A percentile compares a stretch with the other conserved stretches of the same genome.
These are phyloP conservation scores for Aspergillus neotritici DNA, from an alignment of 2,329 filamentous ascomycete genomes.

Conservation along the genomic window DNA sequence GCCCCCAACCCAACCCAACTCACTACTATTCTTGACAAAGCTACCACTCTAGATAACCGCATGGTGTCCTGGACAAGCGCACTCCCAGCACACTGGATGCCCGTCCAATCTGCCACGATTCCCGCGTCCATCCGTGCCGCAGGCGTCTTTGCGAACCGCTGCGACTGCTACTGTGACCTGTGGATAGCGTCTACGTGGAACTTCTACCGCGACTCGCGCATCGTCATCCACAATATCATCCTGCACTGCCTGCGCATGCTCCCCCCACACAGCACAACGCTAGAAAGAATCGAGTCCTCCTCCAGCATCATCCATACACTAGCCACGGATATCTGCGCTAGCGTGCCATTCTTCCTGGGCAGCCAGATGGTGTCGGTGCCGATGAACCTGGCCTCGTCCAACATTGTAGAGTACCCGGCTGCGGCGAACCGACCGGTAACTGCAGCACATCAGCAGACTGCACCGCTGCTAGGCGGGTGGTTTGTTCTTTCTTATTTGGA, in stretches of 20 bases:
- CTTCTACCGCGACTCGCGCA: conserved; percentile 24
- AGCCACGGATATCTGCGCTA: conserved; percentile 23
- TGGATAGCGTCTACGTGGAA: conserved; percentile 29
- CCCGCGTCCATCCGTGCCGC: conserved; percentile 22
- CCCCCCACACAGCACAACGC: not conserved
- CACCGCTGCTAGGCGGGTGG: conserved; percentile 26
- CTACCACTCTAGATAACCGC: conserved; percentile 17
- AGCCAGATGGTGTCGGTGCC: conserved; percentile 18
- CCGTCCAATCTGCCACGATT: conserved; percentile 18
- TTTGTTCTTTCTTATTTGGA: conserved; percentile 15
- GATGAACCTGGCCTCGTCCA: conserved; percentile 10
- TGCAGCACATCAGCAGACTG: conserved; percentile 16
- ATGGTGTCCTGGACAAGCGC: conserved; percentile 20
- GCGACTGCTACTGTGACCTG: conserved; percentile 28
- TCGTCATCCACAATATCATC: conserved; percentile 24
- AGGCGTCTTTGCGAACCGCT: conserved; percentile 20
- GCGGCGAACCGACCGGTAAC: conserved; percentile 15
- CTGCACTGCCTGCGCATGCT: conserved; percentile 20
- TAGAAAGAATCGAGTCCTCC: conserved; percentile 3
- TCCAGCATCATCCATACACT: conserved; percentile 11
- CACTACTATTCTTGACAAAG: conserved; percentile 14
- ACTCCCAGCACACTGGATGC: conserved; percentile 22
- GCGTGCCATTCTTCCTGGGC: conserved; percentile 24
- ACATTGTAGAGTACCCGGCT: conserved; percentile 20
- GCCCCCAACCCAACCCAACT: conserved; percentile 6